Conservation (phyloP, 2,329 filamentous ascomycete genomes). For the Xylaria sp. region DNA sequence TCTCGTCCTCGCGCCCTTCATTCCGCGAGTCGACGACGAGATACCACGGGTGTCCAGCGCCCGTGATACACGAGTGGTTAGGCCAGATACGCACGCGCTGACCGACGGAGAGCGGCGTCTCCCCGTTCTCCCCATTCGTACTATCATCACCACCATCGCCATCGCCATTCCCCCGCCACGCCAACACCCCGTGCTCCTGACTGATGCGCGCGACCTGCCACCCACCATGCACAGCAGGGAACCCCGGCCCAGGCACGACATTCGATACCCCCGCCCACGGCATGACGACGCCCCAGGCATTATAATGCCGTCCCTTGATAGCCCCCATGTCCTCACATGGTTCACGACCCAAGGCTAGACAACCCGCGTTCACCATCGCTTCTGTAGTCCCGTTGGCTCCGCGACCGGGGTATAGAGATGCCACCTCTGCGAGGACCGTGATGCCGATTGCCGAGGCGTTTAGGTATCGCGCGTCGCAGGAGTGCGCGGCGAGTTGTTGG, state of each 20-base stretch:
- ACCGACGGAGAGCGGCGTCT: conserved; percentile 66
- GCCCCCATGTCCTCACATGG: conserved; percentile 67
- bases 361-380: conserved; percentile 75
- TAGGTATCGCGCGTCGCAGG: conserved; percentile 57
- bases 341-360: conserved; percentile 77
- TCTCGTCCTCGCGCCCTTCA: conserved; percentile 64
- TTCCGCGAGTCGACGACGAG: conserved; percentile 74
- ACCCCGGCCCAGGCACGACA: conserved; percentile 55
- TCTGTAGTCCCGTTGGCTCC: conserved; percentile 64
- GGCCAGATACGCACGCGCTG: conserved; percentile 79
- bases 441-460: conserved; percentile 71
- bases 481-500: conserved; percentile 81
- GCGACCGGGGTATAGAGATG: conserved; percentile 72
- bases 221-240: conserved; percentile 57
- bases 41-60: conserved; percentile 78
- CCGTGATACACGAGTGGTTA: conserved; percentile 83
- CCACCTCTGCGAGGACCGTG: conserved; percentile 77
- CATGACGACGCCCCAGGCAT: conserved; percentile 76
- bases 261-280: conserved; percentile 61
- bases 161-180: conserved; percentile 64
- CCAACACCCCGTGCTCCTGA: conserved; percentile 82
- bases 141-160: conserved; percentile 47
- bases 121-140: conserved; percentile 48
- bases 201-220: conserved; percentile 79
- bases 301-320: conserved; percentile 61